These are phyloP conservation scores for Tuctoria greenei DNA, from an alignment of 176 grass and related monocot genomes.

Conservation along the genomic window DNA sequence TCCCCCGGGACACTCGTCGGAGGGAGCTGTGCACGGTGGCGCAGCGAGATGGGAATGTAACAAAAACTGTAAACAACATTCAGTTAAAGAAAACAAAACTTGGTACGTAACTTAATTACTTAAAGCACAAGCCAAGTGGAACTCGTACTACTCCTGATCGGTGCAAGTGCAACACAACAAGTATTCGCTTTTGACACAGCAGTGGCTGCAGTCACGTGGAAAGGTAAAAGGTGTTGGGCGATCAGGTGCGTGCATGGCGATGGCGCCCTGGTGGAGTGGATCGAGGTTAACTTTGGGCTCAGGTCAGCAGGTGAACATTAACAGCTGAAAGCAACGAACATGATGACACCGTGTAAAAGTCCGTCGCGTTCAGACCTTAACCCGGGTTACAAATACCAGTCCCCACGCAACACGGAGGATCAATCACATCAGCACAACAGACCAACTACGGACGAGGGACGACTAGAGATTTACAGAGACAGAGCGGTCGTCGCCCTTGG, in stretches of 20 bases:
- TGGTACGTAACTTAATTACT: no score
- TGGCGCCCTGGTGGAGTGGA: neutral
- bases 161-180: no score
- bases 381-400: constrained; percentile 31
- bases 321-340: constrained; percentile 13
- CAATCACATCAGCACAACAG: neutral
- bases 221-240: neutral
- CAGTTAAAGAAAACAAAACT: neutral
- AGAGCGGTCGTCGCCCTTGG: neutral
- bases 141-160: neutral
- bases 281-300: neutral
- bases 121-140: constrained; percentile 3
- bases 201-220: constrained; percentile 8
- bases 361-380: neutral
- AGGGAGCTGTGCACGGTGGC: neutral
- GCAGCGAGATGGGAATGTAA: neutral
- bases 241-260: no score
- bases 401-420: neutral
- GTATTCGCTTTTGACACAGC: no score
- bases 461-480: neutral
- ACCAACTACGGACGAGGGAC: neutral
- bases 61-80: neutral
- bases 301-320: neutral
- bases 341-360: constrained; percentile 48
- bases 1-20: constrained; percentile 3